These are phyloP conservation scores for Castanea mollissima DNA, from an alignment of 306 rosid genomes.

Conservation along the genomic window DNA sequence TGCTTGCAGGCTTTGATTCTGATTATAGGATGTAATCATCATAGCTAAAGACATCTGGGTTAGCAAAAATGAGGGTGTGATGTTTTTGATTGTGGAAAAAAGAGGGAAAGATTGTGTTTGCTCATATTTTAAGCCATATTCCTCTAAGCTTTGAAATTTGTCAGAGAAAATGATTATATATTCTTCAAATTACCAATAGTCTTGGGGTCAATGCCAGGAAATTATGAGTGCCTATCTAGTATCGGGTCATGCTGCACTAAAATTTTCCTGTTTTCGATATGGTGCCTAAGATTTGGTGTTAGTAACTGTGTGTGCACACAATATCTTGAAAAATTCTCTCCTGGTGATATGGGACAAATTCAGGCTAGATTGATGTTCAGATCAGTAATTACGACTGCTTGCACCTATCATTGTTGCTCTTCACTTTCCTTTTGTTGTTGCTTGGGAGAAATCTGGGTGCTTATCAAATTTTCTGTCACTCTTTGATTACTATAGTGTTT, in stretches of 20 bases:
- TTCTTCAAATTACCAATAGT: background rate
- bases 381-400: background rate
- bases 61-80: no score
- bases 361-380: background rate
- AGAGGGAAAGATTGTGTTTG: no score
- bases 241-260: background rate
- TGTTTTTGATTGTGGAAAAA: no score
- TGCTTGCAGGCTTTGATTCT: no score
- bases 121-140: background rate
- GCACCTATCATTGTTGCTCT: background rate
- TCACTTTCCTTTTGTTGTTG: background rate
- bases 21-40: no score
- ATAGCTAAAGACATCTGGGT: no score
- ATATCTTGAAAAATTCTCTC: background rate
- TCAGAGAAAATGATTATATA: background rate
- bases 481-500: background rate
- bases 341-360: background rate
- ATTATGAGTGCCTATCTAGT: background rate
- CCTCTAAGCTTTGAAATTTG: background rate
- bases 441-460: background rate
- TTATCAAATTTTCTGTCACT: background rate
- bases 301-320: background rate
- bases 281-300: background rate
- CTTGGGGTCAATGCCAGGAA: background rate
- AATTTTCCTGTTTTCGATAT: background rate